A percentile compares a stretch with the other conserved stretches of the same genome.
These are phyloP conservation scores for Citrus hindsii DNA, from an alignment of 345 rosid genomes.

Conservation along the genomic window DNA sequence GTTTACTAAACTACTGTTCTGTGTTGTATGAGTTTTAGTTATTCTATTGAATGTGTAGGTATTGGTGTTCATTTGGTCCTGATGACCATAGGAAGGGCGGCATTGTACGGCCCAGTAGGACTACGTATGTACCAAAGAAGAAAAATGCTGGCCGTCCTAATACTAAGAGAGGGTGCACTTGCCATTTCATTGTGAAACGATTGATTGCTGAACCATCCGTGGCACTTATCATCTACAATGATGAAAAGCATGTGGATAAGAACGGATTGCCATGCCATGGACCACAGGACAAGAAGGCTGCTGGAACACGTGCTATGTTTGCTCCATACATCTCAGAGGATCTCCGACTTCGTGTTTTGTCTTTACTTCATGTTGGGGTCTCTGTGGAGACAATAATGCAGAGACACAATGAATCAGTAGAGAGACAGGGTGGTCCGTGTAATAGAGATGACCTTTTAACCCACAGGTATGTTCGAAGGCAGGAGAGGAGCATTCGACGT, in stretches of 20 bases:
- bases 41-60: conserved; percentile 45
- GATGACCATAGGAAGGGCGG: conserved; percentile 94
- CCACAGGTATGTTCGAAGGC: conserved; percentile 87
- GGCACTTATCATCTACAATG: conserved; percentile 81
- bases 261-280: conserved; percentile 93
- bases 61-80: conserved; percentile 99
- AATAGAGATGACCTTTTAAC: conserved; percentile 89
- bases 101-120: conserved; percentile 81
- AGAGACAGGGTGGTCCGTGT: conserved; percentile 82
- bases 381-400: conserved; percentile 98
- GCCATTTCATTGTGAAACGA: conserved; percentile 96
- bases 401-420: conserved; percentile 89
- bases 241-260: conserved; percentile 86
- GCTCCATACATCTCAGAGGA: conserved; percentile 98
- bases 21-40: conserved; percentile 3
- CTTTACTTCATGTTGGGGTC: conserved; percentile 84
- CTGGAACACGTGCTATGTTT: conserved; percentile 94
- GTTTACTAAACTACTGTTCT: not conserved
- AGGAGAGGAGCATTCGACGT: conserved; percentile 88
- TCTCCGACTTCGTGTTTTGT: conserved; percentile 83
- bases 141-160: conserved; percentile 93
- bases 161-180: conserved; percentile 91
- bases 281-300: conserved; percentile 91
- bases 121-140: conserved; percentile 72
- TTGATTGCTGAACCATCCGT: conserved; percentile 86